Conservation (phyloP, 129 eudicot genomes). For the Centella asiatica region DNA sequence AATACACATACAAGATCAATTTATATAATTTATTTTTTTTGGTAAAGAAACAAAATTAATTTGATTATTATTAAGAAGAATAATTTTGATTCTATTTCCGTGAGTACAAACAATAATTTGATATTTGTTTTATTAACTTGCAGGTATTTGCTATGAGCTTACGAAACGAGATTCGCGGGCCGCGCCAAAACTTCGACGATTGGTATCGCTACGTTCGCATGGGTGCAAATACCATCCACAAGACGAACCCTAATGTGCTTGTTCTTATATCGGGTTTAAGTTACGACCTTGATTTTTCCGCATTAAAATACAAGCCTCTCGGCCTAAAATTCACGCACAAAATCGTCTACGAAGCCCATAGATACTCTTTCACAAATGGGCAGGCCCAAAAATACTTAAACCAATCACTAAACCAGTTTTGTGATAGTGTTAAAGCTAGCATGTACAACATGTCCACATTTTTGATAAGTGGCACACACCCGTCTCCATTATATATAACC, state of each 20-base stretch:
- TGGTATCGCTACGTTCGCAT: constrained; percentile 39
- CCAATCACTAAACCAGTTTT: constrained; percentile 21
- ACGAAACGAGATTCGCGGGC: constrained; percentile 66
- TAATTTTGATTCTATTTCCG: neutral
- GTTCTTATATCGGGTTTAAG: constrained; percentile 44
- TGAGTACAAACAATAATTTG: no score
- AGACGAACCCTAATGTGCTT: constrained; percentile 37
- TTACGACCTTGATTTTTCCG: constrained; percentile 31
- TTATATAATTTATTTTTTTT: no score
- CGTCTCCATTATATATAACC: constrained; percentile 27
- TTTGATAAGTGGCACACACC: constrained; percentile 18
- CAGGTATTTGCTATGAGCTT: constrained; percentile 73
- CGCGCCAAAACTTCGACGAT: constrained; percentile 30
- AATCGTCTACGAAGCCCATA: constrained; percentile 47
- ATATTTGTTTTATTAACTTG: constrained; percentile 4
- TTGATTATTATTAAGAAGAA: no score
- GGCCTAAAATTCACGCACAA: constrained; percentile 24
- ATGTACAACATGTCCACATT: constrained; percentile 19
- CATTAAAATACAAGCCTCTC: constrained; percentile 28
- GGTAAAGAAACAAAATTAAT: no score
- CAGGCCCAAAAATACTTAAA: constrained; percentile 11
- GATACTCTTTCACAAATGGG: constrained; percentile 38
- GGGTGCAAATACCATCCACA: constrained; percentile 50
- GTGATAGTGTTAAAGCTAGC: constrained; percentile 16
- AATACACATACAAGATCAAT: no score